A percentile compares a stretch with the other conserved stretches of the same genome.
phyloP scores from a whole-genome alignment of 129 eudicot species.

The Chrysanthemum makinoi region DNA sequence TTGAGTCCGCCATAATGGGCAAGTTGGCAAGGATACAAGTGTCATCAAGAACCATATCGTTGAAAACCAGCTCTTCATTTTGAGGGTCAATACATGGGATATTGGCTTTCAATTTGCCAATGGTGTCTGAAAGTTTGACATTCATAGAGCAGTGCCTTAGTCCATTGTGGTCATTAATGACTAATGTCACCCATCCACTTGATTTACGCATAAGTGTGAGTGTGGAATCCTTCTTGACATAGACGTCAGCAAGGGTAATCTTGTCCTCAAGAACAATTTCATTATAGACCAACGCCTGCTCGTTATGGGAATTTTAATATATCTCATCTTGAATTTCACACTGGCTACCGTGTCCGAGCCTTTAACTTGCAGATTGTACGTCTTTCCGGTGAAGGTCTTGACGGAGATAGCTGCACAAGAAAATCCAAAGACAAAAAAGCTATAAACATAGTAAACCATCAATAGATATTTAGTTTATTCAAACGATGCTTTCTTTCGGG shows the following conservation, averaged over 20 bases:
- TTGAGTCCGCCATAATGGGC: too few species aligned
- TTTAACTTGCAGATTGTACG: background rate
- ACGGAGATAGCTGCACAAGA: background rate
- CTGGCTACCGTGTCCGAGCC: background rate
- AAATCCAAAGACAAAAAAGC: background rate
- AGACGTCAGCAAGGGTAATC: background rate
- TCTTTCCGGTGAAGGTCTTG: background rate
- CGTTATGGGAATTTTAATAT: too few species aligned
- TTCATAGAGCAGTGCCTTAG: background rate
- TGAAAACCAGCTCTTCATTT: too few species aligned
- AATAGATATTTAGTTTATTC: too few species aligned
- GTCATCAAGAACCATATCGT: too few species aligned
- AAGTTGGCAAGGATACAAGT: too few species aligned
- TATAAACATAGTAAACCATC: too few species aligned
- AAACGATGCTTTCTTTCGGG: too few species aligned
- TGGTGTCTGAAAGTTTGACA: background rate
- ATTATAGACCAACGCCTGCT: background rate
- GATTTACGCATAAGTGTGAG: constrained; percentile 1
- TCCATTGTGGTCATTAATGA: background rate
- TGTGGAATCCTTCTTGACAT: background rate
- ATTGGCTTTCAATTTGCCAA: background rate
- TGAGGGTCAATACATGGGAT: too few species aligned
- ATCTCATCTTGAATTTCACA: background rate
- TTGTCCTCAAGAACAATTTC: background rate
- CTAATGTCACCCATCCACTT: background rate